Conservation (phyloP, 257 asterid species). For the Solanum dulcamara region DNA sequence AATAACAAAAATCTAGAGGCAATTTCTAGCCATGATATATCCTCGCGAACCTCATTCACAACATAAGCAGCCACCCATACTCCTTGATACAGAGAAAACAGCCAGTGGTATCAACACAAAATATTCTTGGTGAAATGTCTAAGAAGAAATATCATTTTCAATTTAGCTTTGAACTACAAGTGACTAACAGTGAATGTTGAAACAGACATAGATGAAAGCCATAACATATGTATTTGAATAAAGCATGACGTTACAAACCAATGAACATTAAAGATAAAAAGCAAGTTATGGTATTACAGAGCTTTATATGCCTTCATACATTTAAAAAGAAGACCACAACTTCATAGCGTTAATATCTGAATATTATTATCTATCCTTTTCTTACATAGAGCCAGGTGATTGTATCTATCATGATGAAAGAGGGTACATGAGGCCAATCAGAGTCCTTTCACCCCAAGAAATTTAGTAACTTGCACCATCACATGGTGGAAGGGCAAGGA, state of each 20-base stretch:
- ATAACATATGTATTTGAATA: background rate
- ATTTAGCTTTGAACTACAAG: background rate
- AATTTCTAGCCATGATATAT: conserved; percentile 45
- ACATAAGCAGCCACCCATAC: conserved; percentile 59
- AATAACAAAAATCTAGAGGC: conserved; percentile 53
- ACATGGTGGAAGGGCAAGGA: background rate
- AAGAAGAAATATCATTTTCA: background rate
- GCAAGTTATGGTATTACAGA: background rate
- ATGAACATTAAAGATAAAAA: background rate
- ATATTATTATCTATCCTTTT: background rate
- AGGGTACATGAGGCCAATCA: background rate
- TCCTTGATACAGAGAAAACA: conserved; percentile 24
- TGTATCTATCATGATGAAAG: background rate
- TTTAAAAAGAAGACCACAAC: background rate
- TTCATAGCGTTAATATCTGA: background rate
- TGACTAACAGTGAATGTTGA: background rate
- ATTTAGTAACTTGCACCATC: background rate
- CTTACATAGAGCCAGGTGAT: background rate
- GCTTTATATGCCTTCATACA: background rate
- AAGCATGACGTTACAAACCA: background rate
- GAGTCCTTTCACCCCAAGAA: background rate
- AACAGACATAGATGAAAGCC: background rate
- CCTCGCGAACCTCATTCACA: conserved; percentile 61
- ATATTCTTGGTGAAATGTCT: background rate
- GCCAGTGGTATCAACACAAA: background rate